phyloP scores from a whole-genome alignment of 139 green algal species.

The Haematococcus lacustris region DNA sequence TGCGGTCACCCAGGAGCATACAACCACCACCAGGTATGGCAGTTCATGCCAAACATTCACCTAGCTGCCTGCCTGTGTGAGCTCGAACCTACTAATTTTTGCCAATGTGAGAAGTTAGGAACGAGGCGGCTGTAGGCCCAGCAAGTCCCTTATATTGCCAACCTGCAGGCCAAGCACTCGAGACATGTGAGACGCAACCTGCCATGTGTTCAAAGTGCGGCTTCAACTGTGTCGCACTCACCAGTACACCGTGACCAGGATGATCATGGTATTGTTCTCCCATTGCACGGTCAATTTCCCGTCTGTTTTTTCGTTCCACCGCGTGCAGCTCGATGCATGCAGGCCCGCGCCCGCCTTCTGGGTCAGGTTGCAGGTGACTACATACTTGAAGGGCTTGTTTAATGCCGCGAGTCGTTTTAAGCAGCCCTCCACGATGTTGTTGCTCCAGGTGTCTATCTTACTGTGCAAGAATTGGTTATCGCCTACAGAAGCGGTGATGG shows the following conservation, averaged over 20 bases:
- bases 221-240: no score
- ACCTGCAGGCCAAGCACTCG: no score
- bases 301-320: constrained; percentile 82
- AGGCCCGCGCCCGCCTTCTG: constrained; percentile 77
- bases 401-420: constrained; percentile 66
- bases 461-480: constrained; percentile 62
- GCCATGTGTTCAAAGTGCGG: no score
- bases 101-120: no score
- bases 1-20: no score
- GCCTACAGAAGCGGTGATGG: constrained; percentile 46
- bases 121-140: no score
- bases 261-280: constrained; percentile 72
- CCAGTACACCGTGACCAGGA: constrained; percentile 81
- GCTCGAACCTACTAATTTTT: no score
- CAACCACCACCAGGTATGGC: no score
- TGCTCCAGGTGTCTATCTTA: constrained; percentile 65
- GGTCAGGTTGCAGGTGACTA: constrained; percentile 62
- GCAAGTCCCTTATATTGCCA: no score
- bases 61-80: no score
- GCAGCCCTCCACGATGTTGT: constrained; percentile 73
- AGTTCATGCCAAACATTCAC: no score
- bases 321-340: constrained; percentile 64
- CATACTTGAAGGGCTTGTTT: constrained; percentile 82
- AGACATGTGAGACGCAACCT: no score
- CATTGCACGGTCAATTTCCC: constrained; percentile 76